Evolutionary conservation across 306 rosid genomes (phyloP).

Genomic region (Datisca glomerata): DNA sequence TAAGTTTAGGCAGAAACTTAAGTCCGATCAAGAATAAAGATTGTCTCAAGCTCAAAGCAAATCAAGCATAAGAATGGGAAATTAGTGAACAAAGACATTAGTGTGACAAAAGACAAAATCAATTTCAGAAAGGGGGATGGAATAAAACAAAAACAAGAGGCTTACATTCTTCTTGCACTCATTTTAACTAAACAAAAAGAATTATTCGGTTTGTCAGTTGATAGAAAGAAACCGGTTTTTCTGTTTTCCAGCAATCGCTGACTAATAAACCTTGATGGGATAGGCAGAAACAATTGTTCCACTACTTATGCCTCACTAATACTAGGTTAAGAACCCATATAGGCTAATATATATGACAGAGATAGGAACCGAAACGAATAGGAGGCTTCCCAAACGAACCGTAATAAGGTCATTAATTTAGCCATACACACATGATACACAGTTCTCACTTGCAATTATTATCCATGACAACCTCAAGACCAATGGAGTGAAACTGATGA

Average conservation of each 20-base stretch:
- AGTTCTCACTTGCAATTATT: too few relatives aligned
- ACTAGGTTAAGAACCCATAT: not conserved
- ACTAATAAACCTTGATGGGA: not conserved
- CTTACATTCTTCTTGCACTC: not conserved
- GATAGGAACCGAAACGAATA: too few relatives aligned
- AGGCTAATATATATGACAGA: not conserved
- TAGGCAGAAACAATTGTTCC: not conserved
- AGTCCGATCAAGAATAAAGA: not conserved
- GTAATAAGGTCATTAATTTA: not conserved
- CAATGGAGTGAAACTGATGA: constrained; percentile 19
- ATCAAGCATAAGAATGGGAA: too few relatives aligned
- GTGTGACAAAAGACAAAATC: not conserved
- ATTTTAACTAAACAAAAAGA: not conserved
- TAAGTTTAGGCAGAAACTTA: not conserved
- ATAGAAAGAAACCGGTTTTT: not conserved
- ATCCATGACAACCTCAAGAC: constrained; percentile 16
- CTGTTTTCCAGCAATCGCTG: not conserved
- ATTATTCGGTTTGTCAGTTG: too few relatives aligned
- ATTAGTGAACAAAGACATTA: too few relatives aligned
- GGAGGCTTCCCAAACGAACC: too few relatives aligned
- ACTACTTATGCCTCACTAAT: not conserved
- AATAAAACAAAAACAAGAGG: not conserved
- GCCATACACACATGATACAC: not conserved
- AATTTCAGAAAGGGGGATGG: not conserved
- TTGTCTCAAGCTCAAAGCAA: not conserved